Evolutionary conservation across 805 yeast genomes (phyloP).

Genomic region (Candida hispaniensis): DNA sequence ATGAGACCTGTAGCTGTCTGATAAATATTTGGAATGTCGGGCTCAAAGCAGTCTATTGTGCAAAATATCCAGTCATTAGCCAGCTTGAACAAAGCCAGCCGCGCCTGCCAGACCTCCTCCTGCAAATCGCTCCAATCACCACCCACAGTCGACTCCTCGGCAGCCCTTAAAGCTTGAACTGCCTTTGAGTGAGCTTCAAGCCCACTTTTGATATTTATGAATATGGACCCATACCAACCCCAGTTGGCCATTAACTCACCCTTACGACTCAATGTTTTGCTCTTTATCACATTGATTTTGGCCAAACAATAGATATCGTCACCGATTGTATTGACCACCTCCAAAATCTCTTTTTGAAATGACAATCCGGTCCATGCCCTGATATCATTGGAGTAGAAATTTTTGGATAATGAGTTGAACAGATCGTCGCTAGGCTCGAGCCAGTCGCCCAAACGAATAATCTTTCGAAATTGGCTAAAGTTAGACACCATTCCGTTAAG

Average conservation of each 20-base stretch:
- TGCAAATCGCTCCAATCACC: too few species aligned
- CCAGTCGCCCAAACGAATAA: conserved; percentile 28
- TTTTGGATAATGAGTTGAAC: conserved; percentile 4
- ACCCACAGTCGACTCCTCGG: too few species aligned
- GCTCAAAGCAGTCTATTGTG: conserved; percentile 24
- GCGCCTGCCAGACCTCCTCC: conserved; percentile 4
- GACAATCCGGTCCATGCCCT: neutral
- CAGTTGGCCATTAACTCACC: conserved; percentile 24
- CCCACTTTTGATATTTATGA: conserved; percentile 15
- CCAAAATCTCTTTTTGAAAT: conserved; percentile 19
- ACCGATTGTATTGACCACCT: conserved; percentile 23
- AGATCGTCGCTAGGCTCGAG: conserved; percentile 17
- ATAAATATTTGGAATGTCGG: conserved; percentile 17
- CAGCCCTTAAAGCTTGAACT: neutral
- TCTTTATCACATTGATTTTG: conserved; percentile 23
- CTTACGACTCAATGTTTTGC: conserved; percentile 16
- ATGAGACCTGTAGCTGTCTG: conserved; percentile 24
- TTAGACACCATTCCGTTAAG: conserved; percentile 23
- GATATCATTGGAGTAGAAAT: conserved; percentile 2
- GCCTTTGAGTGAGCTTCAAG: conserved; percentile 2
- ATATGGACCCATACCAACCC: conserved; percentile 25
- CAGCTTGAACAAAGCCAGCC: conserved; percentile 21
- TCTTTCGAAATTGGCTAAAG: conserved; percentile 25
- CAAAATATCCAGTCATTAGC: conserved; percentile 25
- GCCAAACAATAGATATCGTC: conserved; percentile 26